Conservation (phyloP, 371 early-diverging fungal species). For the Syncephalastrum sp. region DNA sequence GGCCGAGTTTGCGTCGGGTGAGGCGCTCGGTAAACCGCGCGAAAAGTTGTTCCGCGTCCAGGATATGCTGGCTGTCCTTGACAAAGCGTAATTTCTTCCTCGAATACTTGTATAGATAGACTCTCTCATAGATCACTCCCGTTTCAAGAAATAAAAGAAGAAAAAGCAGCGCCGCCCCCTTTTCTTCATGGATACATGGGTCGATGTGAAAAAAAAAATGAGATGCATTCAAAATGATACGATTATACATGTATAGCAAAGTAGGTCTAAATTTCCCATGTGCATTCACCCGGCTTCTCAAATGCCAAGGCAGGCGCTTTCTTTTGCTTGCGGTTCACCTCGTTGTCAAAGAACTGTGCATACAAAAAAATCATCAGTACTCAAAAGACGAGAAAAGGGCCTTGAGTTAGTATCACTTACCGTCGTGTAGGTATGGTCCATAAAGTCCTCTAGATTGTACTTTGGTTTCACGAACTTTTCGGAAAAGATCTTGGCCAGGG, state of each 20-base stretch:
- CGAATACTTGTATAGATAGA: too few species aligned
- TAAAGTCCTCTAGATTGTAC: constrained; percentile 89
- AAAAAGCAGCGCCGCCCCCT: too few species aligned
- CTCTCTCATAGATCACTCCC: too few species aligned
- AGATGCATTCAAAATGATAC: constrained; percentile 48
- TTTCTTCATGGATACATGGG: too few species aligned
- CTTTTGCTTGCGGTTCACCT: constrained; percentile 63
- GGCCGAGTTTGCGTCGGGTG: constrained; percentile 70
- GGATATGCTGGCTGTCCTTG: constrained; percentile 62
- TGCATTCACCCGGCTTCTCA: constrained; percentile 48
- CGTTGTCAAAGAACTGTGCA: constrained; percentile 66
- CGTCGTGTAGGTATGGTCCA: constrained; percentile 90
- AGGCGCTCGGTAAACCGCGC: constrained; percentile 68
- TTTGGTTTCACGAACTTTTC: constrained; percentile 84
- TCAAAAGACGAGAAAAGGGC: too few species aligned
- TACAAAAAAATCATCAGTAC: neutral
- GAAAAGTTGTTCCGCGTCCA: constrained; percentile 74
- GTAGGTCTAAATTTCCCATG: constrained; percentile 32
- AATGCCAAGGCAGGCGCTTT: constrained; percentile 70
- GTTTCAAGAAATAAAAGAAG: too few species aligned
- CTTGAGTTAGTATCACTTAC: constrained; percentile 22
- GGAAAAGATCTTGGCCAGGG: constrained; percentile 79
- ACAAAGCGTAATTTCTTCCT: neutral
- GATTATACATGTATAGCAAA: constrained; percentile 20
- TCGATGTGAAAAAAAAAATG: constrained; percentile 36